Conservation (phyloP, 805 yeast genomes). For the Kodamaea nitidulidarum region DNA sequence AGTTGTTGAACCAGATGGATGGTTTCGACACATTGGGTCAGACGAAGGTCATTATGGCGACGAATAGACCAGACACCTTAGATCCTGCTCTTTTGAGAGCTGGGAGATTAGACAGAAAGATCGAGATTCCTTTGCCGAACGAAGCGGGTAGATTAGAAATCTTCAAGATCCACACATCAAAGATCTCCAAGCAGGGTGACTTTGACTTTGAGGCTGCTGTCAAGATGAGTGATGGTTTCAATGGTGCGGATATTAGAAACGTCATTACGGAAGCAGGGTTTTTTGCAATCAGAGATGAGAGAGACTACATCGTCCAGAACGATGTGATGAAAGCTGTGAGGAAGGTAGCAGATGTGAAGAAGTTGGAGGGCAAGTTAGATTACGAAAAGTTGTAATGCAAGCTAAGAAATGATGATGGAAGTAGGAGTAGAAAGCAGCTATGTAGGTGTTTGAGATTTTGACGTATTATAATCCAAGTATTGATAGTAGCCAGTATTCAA, state of each 20-base stretch:
- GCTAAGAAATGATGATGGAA: not conserved
- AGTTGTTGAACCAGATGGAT: conserved; percentile 94
- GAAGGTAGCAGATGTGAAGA: conserved; percentile 94
- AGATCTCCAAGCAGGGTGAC: conserved; percentile 87
- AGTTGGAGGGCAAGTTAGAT: conserved; percentile 92
- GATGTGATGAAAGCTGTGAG: conserved; percentile 98
- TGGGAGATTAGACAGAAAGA: conserved; percentile 94
- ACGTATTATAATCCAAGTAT: too few relatives aligned
- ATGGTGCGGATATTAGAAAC: conserved; percentile 97
- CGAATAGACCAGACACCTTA: conserved; percentile 97
- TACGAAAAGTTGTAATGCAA: conserved; percentile 77
- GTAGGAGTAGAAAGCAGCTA: not conserved
- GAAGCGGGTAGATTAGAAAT: conserved; percentile 93
- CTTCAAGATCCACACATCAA: conserved; percentile 86
- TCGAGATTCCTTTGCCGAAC: conserved; percentile 92
- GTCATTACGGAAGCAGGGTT: conserved; percentile 98
- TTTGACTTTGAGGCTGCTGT: conserved; percentile 96
- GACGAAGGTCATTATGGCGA: conserved; percentile 97
- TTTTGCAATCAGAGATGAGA: conserved; percentile 95
- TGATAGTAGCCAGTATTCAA: too few relatives aligned
- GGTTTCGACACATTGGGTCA: conserved; percentile 96
- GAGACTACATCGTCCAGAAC: conserved; percentile 88
- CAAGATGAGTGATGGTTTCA: conserved; percentile 98
- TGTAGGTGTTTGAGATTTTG: not conserved
- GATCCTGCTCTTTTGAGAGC: conserved; percentile 98